Percentiles rank a stretch among this genome's conserved stretches.
These are phyloP conservation scores for Crithidia mellificae DNA, from an alignment of 208 protist genomes.

Conservation along the genomic window DNA sequence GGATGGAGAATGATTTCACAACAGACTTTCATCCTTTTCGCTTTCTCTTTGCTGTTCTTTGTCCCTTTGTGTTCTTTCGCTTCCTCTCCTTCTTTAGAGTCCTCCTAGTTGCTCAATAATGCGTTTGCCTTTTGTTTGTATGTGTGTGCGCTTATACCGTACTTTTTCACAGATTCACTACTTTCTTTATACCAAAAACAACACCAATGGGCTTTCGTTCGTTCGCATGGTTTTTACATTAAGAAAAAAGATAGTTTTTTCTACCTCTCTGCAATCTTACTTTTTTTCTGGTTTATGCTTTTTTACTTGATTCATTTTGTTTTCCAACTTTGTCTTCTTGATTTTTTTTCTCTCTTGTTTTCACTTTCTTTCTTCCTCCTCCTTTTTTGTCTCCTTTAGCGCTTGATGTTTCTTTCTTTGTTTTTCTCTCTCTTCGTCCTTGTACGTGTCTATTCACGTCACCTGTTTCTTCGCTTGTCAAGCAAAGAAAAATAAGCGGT, in stretches of 20 bases:
- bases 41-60: neutral
- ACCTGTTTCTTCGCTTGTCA: neutral
- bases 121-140: neutral
- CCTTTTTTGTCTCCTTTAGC: constrained; percentile 5
- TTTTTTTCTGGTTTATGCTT: neutral
- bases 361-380: neutral
- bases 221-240: constrained; percentile 4
- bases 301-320: neutral
- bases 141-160: too few species aligned
- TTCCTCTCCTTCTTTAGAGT: constrained; percentile 5
- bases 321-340: constrained; percentile 2
- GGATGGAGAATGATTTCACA: too few species aligned
- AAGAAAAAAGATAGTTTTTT: neutral
- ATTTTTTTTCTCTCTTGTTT: constrained; percentile 2
- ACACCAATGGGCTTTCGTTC: constrained; percentile 15
- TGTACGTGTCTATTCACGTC: constrained; percentile 10
- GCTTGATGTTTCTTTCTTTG: constrained; percentile 1
- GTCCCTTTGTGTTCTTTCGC: neutral
- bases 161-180: neutral
- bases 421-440: constrained; percentile 2
- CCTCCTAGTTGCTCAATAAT: neutral
- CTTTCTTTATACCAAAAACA: too few species aligned
- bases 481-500: neutral
- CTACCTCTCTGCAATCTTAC: neutral
- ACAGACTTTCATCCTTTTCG: neutral